Evolutionary conservation across 805 yeast genomes (phyloP).

Genomic region (Danielia oregonensis): DNA sequence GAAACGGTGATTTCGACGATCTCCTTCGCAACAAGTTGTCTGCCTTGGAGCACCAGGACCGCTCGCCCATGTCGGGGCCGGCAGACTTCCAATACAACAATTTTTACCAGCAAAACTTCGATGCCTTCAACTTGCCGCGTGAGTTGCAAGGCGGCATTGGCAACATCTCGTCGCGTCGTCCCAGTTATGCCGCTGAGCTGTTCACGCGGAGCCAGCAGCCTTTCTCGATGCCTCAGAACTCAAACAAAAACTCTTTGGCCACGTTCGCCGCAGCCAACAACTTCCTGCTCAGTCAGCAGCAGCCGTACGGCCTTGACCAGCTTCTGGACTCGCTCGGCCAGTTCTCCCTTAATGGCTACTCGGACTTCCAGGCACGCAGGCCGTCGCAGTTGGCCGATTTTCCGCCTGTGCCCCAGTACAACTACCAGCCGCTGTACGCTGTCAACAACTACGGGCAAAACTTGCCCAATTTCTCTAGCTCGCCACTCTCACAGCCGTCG

Average conservation of each 20-base stretch:
- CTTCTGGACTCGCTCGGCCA: constrained; percentile 27
- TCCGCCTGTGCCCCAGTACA: constrained; percentile 8
- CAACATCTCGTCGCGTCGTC: constrained; percentile 63
- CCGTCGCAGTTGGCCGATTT: constrained; percentile 40
- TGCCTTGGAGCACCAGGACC: neutral
- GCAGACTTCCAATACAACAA: constrained; percentile 2
- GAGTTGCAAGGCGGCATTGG: constrained; percentile 66
- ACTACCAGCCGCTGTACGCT: constrained; percentile 7
- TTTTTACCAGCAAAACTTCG: constrained; percentile 9
- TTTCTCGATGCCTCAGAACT: neutral
- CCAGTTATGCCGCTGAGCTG: constrained; percentile 69
- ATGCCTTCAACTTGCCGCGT: constrained; percentile 46
- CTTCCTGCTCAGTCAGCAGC: constrained; percentile 14
- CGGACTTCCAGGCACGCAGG: constrained; percentile 39
- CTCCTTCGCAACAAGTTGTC: neutral
- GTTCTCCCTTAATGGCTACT: constrained; percentile 30
- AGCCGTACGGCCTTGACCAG: constrained; percentile 17
- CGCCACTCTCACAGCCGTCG: neutral
- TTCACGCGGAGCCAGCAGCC: constrained; percentile 34
- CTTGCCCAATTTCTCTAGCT: constrained; percentile 2
- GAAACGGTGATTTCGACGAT: constrained; percentile 1
- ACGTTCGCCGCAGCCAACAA: constrained; percentile 29
- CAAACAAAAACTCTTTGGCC: constrained; percentile 18
- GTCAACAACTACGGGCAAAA: constrained; percentile 3
- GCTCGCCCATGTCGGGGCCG: neutral